Base-by-base conservation (phyloP, 495 filamentous ascomycete genomes). In the Jackrogersella multiformis region DNA sequence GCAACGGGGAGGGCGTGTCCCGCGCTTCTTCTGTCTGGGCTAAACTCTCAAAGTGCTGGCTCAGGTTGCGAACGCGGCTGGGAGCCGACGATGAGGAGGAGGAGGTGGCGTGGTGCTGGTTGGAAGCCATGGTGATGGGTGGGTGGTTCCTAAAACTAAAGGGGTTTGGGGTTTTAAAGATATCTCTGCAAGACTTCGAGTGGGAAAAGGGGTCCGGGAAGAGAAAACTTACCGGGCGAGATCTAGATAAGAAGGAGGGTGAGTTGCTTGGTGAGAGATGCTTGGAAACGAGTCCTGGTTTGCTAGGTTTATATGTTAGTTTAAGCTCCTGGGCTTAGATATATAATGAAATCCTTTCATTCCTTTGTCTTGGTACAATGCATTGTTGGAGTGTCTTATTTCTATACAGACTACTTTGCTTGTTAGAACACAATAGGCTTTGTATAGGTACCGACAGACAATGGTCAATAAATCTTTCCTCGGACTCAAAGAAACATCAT, bases 101-200 rank as follows among this genome's bases (percentile, higher is more conserved):
- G 26, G 34, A 36, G 8, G 34, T 3, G 10, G 39, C 18, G 10
- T 8, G 28, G 20, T 55, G 12, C 34, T 48, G 13, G 39, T 55
- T 48, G 13, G 38, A 24, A 21, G 49, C 36, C 60, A 64, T 64
- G 21, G 20, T 32, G 21, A 15, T 32, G 21, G 49, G 5, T 15
- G 52, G 51, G 30, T 44, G 12, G 21, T 2, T 30, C 24, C n/a
- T 20, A 21, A 20, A 5, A 15, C 21, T 48, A 18, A 10, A 28
- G 28, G 15, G 21, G 13, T 2, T 1, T 10, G 18, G 6, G n/a
- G n/a, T 3, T 24, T 49, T 38, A 1, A 39, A 26, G 42, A 12
- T 49, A 48, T 49, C 30, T 61, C 4, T 53, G 35, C 35, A 20
- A 44, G 8, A 42, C 6, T 53, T 42, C 16, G n/a, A 16, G 2